Percentiles rank a stretch among this genome's conserved stretches.
phyloP scores from a whole-genome alignment of 352 stramenopile genomes.

The Phytophthora niederhauseri region DNA sequence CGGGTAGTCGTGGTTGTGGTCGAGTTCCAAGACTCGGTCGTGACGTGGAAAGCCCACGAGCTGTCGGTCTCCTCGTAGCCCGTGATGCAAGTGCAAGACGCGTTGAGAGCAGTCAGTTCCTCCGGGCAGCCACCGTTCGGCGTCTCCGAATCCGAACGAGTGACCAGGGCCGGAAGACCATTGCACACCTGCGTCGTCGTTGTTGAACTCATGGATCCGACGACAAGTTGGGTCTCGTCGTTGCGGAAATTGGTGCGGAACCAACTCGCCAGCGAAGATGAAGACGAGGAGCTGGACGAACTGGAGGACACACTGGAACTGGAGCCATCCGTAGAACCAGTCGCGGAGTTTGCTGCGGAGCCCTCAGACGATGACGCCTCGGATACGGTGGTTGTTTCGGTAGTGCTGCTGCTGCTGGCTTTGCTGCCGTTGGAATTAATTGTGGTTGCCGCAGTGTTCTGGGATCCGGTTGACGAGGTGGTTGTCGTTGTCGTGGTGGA shows the following conservation, averaged over 20 bases:
- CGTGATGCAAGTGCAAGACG: slow-evolving; percentile 49
- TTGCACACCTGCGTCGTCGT: slow-evolving; percentile 30
- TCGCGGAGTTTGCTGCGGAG: slow-evolving; percentile 6
- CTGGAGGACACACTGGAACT: slow-evolving; percentile 6
- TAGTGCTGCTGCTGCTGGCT: slow-evolving; percentile 7
- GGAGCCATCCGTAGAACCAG: slow-evolving; percentile 5
- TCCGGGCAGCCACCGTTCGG: slow-evolving; percentile 46
- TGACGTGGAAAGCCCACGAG: slow-evolving; percentile 40
- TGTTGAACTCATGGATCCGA: slow-evolving; percentile 15
- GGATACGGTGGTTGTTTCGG: slow-evolving; percentile 2
- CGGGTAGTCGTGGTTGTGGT: slow-evolving; percentile 16
- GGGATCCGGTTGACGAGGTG: slow-evolving; percentile 13
- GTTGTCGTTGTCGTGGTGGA: slow-evolving; percentile 15
- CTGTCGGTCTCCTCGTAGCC: slow-evolving; percentile 29
- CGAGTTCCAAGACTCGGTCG: slow-evolving; percentile 25
- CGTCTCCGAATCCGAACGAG: slow-evolving; percentile 30
- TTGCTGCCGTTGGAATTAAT: slow-evolving; percentile 9
- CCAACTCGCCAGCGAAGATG: slow-evolving; percentile 28
- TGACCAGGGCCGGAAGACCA: slow-evolving; percentile 37
- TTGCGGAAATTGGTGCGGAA: slow-evolving; percentile 37
- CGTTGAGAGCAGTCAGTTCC: slow-evolving; percentile 40
- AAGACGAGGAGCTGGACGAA: slow-evolving; percentile 18
- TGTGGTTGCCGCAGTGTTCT: background rate
- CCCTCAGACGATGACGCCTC: slow-evolving; percentile 10
- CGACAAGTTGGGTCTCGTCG: slow-evolving; percentile 46